phyloP scores from a whole-genome alignment of 257 asterid species.

The Jacaranda copaia region DNA sequence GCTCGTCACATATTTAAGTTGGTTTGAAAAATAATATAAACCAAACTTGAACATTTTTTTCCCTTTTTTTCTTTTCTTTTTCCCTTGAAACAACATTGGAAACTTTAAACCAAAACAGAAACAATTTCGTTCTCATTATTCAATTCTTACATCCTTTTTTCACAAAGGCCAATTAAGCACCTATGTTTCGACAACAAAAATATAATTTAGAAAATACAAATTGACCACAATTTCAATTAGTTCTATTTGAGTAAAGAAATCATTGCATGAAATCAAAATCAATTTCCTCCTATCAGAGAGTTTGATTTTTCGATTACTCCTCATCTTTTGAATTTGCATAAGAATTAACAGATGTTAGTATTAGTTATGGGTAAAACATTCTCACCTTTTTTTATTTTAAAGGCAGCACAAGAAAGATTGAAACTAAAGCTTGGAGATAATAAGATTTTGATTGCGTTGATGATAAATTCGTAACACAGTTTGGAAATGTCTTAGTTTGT shows the following conservation, averaged over 20 bases:
- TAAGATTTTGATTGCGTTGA: not conserved
- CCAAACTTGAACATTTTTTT: too few relatives aligned
- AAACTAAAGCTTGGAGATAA: not conserved
- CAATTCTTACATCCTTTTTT: not conserved
- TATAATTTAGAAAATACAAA: not conserved
- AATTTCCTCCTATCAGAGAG: not conserved
- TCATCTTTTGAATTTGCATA: constrained; percentile 60
- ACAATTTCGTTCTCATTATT: too few relatives aligned
- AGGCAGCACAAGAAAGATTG: too few relatives aligned
- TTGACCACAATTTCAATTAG: constrained; percentile 15
- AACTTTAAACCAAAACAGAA: too few relatives aligned
- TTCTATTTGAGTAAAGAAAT: not conserved
- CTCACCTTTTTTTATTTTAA: too few relatives aligned
- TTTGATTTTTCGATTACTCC: constrained; percentile 33
- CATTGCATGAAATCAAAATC: not conserved
- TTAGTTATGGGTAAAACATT: not conserved
- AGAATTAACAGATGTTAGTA: constrained; percentile 18
- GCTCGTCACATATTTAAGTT: too few relatives aligned
- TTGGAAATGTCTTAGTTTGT: too few relatives aligned
- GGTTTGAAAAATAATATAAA: too few relatives aligned
- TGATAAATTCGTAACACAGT: too few relatives aligned
- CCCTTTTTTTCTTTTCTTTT: too few relatives aligned
- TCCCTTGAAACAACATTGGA: too few relatives aligned
- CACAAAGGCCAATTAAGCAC: not conserved
- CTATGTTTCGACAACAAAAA: constrained; percentile 9